Evolutionary conservation across 768 basidiomycete genomes (phyloP).

Genomic region (Gloeophyllum trabeum): DNA sequence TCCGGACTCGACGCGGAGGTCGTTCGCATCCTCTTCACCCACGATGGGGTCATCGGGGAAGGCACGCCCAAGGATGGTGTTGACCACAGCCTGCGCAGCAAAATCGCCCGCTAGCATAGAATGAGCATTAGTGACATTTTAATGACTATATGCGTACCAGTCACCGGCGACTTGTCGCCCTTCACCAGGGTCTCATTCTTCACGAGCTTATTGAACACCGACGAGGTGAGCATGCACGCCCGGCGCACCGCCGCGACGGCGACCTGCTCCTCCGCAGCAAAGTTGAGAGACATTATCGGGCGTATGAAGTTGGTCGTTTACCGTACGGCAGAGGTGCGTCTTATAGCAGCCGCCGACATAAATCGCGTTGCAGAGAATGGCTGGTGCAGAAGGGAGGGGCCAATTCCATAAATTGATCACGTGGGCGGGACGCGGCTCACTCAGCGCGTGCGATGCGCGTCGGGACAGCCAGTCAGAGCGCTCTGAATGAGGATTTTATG

Average conservation of each 20-base stretch:
- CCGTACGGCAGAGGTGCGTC: neutral
- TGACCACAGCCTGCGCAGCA: constrained; percentile 87
- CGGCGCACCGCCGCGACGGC: constrained; percentile 34
- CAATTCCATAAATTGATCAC: too few relatives aligned
- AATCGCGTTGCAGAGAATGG: too few relatives aligned
- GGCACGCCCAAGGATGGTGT: constrained; percentile 58
- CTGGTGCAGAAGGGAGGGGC: too few relatives aligned
- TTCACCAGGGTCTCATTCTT: constrained; percentile 32
- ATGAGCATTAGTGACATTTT: neutral
- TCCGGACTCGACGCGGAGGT: constrained; percentile 44
- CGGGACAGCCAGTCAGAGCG: too few relatives aligned
- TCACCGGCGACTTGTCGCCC: constrained; percentile 66
- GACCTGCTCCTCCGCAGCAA: constrained; percentile 25
- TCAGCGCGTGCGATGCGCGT: too few relatives aligned
- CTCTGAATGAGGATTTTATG: too few relatives aligned
- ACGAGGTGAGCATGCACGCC: constrained; percentile 32
- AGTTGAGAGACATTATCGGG: constrained; percentile 9
- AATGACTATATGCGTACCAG: constrained; percentile 34
- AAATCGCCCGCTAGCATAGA: constrained; percentile 72
- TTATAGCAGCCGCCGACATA: neutral
- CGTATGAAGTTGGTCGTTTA: neutral
- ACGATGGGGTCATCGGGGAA: constrained; percentile 87
- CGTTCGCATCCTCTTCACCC: constrained; percentile 88
- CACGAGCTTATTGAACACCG: constrained; percentile 30
- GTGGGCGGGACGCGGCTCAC: too few relatives aligned